Evolutionary conservation across 2,329 filamentous ascomycete genomes (phyloP), one percentile per base, ranked within the genome.

Genomic region (Hansfordia pulvinata): DNA sequence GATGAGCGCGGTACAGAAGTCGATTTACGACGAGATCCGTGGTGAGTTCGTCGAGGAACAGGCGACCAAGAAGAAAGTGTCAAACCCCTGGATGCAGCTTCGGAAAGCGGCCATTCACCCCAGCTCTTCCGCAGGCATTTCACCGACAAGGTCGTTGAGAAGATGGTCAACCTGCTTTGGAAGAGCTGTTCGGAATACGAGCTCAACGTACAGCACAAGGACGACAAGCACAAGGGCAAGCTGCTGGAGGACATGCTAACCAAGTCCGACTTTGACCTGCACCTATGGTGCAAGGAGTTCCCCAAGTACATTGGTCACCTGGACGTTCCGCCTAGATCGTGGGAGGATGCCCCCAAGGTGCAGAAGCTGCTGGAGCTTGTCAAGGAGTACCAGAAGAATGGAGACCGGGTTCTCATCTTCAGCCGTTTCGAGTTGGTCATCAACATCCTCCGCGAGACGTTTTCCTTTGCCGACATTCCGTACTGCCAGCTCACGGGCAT

Each of bases 371-470:
- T 84, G 15, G 67, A 80, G 40, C 64, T 98, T 9, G 63, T 98
- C 2, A 58, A 63, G 8, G 54, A 64, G 10, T 94, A 84, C 53
- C 76, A 76, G 37, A 57, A 66, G 32, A 85, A 84, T 27, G 88
- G 86, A 4, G 86, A 94, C 47, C 76, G 88, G 4, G 76, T 82
- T 1, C 65, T 98, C 3, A 73, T 98, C 14, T 98, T 98, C 56
- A 92, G 80, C 23, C 85, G 93, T 41, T 98, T 96, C 50, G 83
- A 83, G 6, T 77, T 83, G 37, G 77, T 93, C 29, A 79, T 96
- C 52, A 81, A 94, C 50, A 85, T 98, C 30, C 63, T 98, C 1
- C 77, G 85, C 36, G 74, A 82, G 40, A 83, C 92, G 0, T 63
- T 98, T 8, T 70, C 79, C 25, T 72, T 72, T 1, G 62, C 81